Evolutionary conservation across 108 stramenopile species (phyloP), one percentile per base, ranked within the genome.

Genomic region (Schizochytrium sp.): DNA sequence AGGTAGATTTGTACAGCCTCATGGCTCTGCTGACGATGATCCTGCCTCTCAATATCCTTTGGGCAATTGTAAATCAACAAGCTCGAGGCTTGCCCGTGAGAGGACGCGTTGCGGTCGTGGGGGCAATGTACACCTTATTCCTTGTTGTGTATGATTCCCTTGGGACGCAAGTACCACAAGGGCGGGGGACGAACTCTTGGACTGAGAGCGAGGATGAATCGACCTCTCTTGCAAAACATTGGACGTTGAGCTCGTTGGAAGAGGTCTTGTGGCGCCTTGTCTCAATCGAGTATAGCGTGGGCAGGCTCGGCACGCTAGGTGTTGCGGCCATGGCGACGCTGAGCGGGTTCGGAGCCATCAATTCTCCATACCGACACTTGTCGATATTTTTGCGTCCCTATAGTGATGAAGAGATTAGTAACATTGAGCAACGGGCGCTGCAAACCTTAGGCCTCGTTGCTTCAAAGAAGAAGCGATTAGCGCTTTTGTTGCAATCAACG

Each of bases 301-400:
- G 88, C 57, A 6, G 88, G 69, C 43, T 89, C 0, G 88, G 88
- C 5, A 51, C 51, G 44, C 57, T 89, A 41, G 88, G 88, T 10
- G 88, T 89, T 21, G 87, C 88, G 5, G 55, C 71, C 14, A 43
- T 87, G 53, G 88, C 88, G 16, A 34, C 87, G 19, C 45, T 89
- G 44, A 19, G 34, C 1, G 88, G 88, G 25, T 89, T 87, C 44
- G 88, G 88, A 4, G 88, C 87, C 6, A 87, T 89, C 29, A 57
- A 19, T 5, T 87, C 45, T 5, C 88, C 88, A 5, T 88, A 88
- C 21, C 60, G 10, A 0, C 87, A 43, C 45, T 44, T 89, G 16
- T 43, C 88, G 21, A 47, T 58, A n/a, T 88, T 88, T 44, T 76
- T 76, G 23, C 60, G 72, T 12, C 76, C 76, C 0, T 83, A 83